A percentile compares a stretch with the other conserved stretches of the same genome.
phyloP scores from a whole-genome alignment of 805 yeast genomes.

The Isabelozyma rhagii region DNA sequence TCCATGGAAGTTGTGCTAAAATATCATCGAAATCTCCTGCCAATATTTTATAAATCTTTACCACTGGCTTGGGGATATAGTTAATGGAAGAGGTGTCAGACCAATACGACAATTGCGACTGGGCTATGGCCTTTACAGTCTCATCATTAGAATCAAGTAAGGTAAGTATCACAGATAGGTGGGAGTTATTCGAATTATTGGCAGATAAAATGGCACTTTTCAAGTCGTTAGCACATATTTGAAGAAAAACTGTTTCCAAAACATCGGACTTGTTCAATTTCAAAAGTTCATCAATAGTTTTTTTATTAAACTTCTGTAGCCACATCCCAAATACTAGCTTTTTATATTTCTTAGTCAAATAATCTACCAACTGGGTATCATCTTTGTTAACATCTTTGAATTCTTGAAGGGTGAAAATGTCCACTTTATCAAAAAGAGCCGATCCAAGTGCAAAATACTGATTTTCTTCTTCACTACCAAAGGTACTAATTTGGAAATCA shows the following conservation, averaged over 20 bases:
- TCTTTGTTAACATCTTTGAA: slow-evolving; percentile 7
- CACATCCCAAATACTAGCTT: slow-evolving; percentile 52
- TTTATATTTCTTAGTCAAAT: slow-evolving; percentile 23
- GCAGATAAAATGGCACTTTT: slow-evolving; percentile 63
- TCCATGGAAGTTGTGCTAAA: slow-evolving; percentile 59
- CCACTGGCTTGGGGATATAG: slow-evolving; percentile 51
- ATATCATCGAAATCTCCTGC: slow-evolving; percentile 47
- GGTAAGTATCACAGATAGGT: slow-evolving; percentile 68
- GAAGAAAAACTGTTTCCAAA: slow-evolving; percentile 50
- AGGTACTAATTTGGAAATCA: slow-evolving; percentile 10
- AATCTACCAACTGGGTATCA: slow-evolving; percentile 9
- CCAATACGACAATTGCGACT: slow-evolving; percentile 69
- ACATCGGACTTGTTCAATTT: slow-evolving; percentile 26
- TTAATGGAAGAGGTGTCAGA: slow-evolving; percentile 33
- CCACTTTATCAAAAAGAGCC: slow-evolving; percentile 46
- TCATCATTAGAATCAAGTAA: slow-evolving; percentile 69
- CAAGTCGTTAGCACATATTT: slow-evolving; percentile 54
- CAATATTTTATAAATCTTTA: slow-evolving; percentile 62
- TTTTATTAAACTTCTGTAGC: slow-evolving; percentile 47
- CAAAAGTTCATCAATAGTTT: slow-evolving; percentile 26
- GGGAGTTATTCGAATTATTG: slow-evolving; percentile 57
- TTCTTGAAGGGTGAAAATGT: slow-evolving; percentile 4
- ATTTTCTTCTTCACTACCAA: slow-evolving; percentile 17
- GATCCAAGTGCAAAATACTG: slow-evolving; percentile 57
- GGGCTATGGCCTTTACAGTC: slow-evolving; percentile 53